Percentiles rank a stretch among this genome's conserved stretches.
Conservation (phyloP, 352 stramenopile genomes). For the Aphanomyces invadans region DNA sequence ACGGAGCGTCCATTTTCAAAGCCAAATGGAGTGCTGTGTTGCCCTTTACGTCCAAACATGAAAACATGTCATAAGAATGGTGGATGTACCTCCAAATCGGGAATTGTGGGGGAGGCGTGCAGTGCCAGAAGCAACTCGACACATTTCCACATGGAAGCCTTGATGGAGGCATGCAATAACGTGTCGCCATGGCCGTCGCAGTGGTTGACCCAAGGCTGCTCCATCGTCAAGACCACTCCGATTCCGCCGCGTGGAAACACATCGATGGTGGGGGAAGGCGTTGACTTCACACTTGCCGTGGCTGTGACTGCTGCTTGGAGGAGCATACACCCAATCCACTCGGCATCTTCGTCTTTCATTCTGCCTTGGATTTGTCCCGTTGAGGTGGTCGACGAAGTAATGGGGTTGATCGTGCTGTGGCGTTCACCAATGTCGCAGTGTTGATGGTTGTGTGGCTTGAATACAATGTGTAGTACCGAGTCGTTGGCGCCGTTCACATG, state of each 20-base stretch:
- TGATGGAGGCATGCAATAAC: constrained; percentile 52
- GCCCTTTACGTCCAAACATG: constrained; percentile 22
- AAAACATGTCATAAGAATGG: neutral
- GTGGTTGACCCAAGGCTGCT: constrained; percentile 36
- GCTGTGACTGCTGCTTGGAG: constrained; percentile 33
- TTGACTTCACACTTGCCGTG: no score
- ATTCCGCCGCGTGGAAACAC: no score
- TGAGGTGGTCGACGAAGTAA: neutral
- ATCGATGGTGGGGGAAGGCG: no score
- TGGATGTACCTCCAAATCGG: constrained; percentile 30
- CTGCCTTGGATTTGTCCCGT: constrained; percentile 15
- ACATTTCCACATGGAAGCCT: constrained; percentile 52
- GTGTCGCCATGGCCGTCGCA: constrained; percentile 44
- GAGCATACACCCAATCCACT: constrained; percentile 37
- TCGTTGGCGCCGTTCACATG: constrained; percentile 56
- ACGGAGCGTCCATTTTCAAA: constrained; percentile 51
- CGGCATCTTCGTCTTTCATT: constrained; percentile 22
- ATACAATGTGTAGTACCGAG: constrained; percentile 58
- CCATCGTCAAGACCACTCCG: no score
- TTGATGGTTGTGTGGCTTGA: no score
- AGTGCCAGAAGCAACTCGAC: constrained; percentile 42
- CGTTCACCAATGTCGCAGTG: no score
- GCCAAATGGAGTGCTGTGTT: constrained; percentile 56
- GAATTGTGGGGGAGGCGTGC: constrained; percentile 37
- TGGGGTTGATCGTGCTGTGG: neutral